Base-by-base conservation (phyloP, 2,329 filamentous ascomycete genomes). In the Nectriaceae sp. region DNA sequence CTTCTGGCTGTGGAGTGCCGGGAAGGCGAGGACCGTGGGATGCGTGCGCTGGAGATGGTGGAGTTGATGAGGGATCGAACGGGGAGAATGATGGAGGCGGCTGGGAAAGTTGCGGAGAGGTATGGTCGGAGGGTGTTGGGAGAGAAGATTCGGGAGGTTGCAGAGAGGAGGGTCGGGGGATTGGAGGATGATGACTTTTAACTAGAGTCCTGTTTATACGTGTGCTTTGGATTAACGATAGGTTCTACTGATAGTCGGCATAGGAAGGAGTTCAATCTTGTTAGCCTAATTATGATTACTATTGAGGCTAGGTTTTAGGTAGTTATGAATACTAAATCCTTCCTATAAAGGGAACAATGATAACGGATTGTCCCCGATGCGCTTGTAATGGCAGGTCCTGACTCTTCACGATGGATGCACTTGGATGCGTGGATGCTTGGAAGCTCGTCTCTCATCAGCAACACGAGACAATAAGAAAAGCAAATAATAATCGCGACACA, bases 1-100 rank as follows among this genome's bases (percentile, higher is more conserved):
- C 80, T 97, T 66, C 76, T 99, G 64, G 92, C 90, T 3, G 76
- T 87, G 5, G 94, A 97, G 74, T 99, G 94, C 67, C 84, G 91
- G 50, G 90, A 94, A 57, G 90, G 91, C 38, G 94, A 99, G 68
- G 92, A 97, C 54, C 80, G 88, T 22, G 93, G 92, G 5, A 97
- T 97, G 90, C 90, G 93, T 58, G 93, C 93, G 1, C 75, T 99
- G 29, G 95, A 99, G 72, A 81, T 97, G 62, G 94, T 96, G 22
- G 78, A 82, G 53, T 75, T 99, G 62, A 89, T 99, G 85, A 82
- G 81, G 38, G 92, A 97, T 72, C 78, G 84, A 39, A 88, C 83
- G 51, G 93, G 93, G 16, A 87, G 88, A 67, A 97, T 97, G 89
- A 71, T 96, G 49, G 91, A 97, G 67, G 89, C 93, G 4, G 94